Evolutionary conservation across 306 rosid species (phyloP), one percentile per base, ranked within the genome.

Genomic region (Betula pendula): DNA sequence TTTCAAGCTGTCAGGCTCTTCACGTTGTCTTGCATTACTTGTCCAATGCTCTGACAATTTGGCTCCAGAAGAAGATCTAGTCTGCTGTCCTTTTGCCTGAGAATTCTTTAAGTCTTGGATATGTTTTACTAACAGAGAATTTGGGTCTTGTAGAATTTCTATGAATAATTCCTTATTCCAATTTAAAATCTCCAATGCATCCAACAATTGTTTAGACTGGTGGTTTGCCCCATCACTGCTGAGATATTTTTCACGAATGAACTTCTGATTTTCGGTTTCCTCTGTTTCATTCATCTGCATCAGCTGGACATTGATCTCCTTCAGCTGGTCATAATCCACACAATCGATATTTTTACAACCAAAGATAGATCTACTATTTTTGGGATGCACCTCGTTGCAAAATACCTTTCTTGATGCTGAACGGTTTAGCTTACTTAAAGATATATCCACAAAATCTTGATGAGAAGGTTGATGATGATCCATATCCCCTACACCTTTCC

Each of bases 131-230:
- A 89, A 38, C 72, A 90, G 68, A 73, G 97, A 90, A 76, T 84
- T 86, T 3, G 96, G 96, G 74, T 94, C 97, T 60, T 90, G 90
- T 59, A 90, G 82, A 82, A 90, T 89, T 73, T 88, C 84, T 50
- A 84, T 44, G 78, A 92, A 89, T 58, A 92, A 81, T 27, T 92
- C 92, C 85, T 85, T 90, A 83, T 94, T 94, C 14, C 92, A 86
- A 78, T 86, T 82, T 80, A 87, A 86, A 80, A 89, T 85, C 77
- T 90, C 88, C 67, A 90, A 81, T 24, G 93, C 94, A 69, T 90
- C 91, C 63, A 86, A 74, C 35, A 94, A 68, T 53, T 94, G 91
- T 67, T 86, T 76, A 35, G 94, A 85, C 83, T 90, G 79, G 55
- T 68, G 82, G 76, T 59, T 79, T 43, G 75, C 83, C 80, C 88